phyloP scores from a whole-genome alignment of 345 rosid species.

The Triadica sebifera region DNA sequence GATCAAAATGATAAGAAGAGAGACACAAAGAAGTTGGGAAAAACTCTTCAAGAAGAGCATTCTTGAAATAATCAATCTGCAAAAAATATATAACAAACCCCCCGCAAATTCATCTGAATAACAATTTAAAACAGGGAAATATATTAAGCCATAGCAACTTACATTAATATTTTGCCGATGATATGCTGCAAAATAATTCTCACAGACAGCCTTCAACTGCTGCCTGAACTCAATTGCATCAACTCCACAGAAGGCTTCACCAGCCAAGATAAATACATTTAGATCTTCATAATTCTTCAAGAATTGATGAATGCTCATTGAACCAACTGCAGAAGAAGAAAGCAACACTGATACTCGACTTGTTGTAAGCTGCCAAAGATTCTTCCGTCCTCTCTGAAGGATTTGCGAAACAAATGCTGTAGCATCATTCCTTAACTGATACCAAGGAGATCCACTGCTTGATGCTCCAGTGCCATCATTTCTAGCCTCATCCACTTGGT shows the following conservation, averaged over 20 bases:
- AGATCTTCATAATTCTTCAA: conserved; percentile 89
- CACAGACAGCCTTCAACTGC: conserved; percentile 86
- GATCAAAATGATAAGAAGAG: background rate
- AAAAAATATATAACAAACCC: background rate
- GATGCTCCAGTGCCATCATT: conserved; percentile 56
- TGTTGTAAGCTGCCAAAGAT: conserved; percentile 97
- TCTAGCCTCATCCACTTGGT: conserved; percentile 41
- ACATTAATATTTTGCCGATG: conserved; percentile 88
- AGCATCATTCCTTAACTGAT: conserved; percentile 87
- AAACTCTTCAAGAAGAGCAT: background rate
- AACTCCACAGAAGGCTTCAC: conserved; percentile 94
- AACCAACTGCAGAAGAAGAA: conserved; percentile 73
- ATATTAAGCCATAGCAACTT: conserved; percentile 32
- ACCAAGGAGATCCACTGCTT: conserved; percentile 83
- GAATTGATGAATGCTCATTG: conserved; percentile 94
- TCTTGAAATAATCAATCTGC: background rate
- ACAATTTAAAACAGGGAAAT: background rate
- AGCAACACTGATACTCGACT: conserved; percentile 91
- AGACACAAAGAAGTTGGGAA: background rate
- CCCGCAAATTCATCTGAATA: background rate
- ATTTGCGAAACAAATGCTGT: conserved; percentile 78
- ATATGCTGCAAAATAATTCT: conserved; percentile 74
- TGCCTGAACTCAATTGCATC: conserved; percentile 91
- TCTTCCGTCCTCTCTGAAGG: conserved; percentile 85
- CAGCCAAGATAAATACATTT: conserved; percentile 80